Percentiles rank a stretch among this genome's conserved stretches.
phyloP scores from a whole-genome alignment of 441 rosid genomes.

The Populus hybrid region DNA sequence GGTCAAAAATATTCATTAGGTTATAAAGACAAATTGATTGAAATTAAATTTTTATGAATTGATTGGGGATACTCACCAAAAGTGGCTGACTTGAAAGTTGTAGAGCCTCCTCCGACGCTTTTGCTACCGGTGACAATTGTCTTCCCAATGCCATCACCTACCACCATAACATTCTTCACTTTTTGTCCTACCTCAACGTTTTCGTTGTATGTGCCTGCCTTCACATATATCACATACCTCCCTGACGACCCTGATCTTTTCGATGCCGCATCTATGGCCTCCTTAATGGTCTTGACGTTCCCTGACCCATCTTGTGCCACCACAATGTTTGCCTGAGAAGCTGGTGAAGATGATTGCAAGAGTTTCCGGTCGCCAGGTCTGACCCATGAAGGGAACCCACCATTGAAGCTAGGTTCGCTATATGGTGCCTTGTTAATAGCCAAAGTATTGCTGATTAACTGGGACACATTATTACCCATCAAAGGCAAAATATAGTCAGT shows the following conservation, averaged over 20 bases:
- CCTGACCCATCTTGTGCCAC: slow-evolving; percentile 80
- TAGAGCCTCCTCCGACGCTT: slow-evolving; percentile 66
- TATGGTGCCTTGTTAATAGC: slow-evolving; percentile 40
- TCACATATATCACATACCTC: slow-evolving; percentile 68
- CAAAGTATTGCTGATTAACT: slow-evolving; percentile 58
- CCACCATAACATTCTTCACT: slow-evolving; percentile 64
- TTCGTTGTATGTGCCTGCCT: slow-evolving; percentile 69
- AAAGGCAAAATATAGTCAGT: slow-evolving; percentile 49
- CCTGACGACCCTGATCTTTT: slow-evolving; percentile 40
- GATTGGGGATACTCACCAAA: slow-evolving; percentile 43
- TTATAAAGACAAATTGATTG: not conserved
- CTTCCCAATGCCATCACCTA: slow-evolving; percentile 68
- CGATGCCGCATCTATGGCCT: slow-evolving; percentile 53
- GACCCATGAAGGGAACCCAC: slow-evolving; percentile 71
- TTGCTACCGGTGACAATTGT: slow-evolving; percentile 79
- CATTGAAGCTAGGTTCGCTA: slow-evolving; percentile 35
- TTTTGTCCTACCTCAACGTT: slow-evolving; percentile 44
- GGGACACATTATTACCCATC: slow-evolving; percentile 58
- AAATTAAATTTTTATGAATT: not conserved
- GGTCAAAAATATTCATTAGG: not conserved
- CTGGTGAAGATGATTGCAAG: slow-evolving; percentile 36
- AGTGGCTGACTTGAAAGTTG: slow-evolving; percentile 86
- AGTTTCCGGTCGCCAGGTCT: slow-evolving; percentile 58
- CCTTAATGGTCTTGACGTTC: slow-evolving; percentile 51
- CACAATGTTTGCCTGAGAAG: slow-evolving; percentile 42